Evolutionary conservation across 345 rosid genomes (phyloP), one percentile per base, ranked within the genome.

Genomic region (Ricinus communis): DNA sequence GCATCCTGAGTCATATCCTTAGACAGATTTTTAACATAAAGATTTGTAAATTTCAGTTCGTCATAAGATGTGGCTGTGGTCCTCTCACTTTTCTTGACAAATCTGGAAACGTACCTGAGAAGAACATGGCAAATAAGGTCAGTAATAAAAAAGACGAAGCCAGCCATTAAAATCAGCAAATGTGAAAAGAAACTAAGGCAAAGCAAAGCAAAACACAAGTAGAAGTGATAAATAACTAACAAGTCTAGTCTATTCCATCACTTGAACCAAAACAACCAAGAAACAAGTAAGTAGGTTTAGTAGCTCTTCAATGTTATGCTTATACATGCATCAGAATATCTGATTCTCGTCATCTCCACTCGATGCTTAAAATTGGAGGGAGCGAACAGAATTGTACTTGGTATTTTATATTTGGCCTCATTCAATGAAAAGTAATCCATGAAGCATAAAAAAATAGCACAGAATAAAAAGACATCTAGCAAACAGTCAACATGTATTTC

Each of bases 21-120:
- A 0, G 27, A 61, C 67, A 90, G 66, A 76, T 93, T 86, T 70
- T 88, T 90, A 77, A 93, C 87, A 68, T 85, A 92, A 25, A 92
- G 77, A 76, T 86, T 84, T 43, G 86, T 85, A 66, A 74, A 82
- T 5, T 80, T 77, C 16, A 70, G 76, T 60, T 83, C 78, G 50
- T 74, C 82, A 50, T 69, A n/a, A 27, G 69, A 52, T 19, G 54
- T 3, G 55, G 66, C 25, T 25, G 81, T 59, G 15, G 70, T 71
- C 73, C 96, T 83, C 46, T 82, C 85, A 65, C 53, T 74, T 82
- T 78, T 88, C 75, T 72, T 88, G 69, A 88, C 76, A 75, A 93
- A 93, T 71, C 76, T 78, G 30, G 80, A 73, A 15, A 85, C 87
- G 71, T 76, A 74, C 36, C 95, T 93, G 66, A 60, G 67, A 38